A percentile compares a stretch with the other conserved stretches of the same genome.
Evolutionary conservation across 148 eudicot genomes (phyloP).

Genomic region (Silene conica): DNA sequence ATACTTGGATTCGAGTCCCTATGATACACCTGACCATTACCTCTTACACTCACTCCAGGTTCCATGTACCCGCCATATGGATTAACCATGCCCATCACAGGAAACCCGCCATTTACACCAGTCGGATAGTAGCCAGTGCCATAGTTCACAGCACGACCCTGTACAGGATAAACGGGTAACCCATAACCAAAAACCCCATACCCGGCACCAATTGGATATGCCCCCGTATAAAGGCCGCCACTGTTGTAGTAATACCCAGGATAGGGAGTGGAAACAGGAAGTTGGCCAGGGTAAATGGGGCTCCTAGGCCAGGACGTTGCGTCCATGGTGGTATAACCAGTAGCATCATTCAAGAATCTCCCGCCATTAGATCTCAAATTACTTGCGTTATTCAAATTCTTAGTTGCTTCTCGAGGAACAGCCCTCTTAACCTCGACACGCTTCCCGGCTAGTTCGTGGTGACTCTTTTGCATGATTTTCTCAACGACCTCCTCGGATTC

Average conservation of each 20-base stretch:
- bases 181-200: constrained; percentile 51
- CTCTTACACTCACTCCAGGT: constrained; percentile 17
- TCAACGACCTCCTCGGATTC: constrained; percentile 79
- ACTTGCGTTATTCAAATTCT: constrained; percentile 24
- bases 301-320: constrained; percentile 31
- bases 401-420: constrained; percentile 51
- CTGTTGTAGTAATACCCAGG: constrained; percentile 49
- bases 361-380: constrained; percentile 30
- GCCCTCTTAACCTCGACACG: constrained; percentile 83
- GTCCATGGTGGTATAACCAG: constrained; percentile 21
- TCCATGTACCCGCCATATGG: constrained; percentile 16
- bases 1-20: constrained; percentile 2
- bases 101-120: constrained; percentile 39
- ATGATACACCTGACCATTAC: constrained; percentile 16
- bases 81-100: constrained; percentile 29
- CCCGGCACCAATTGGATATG: constrained; percentile 33
- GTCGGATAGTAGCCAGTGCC: constrained; percentile 43
- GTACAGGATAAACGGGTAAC: constrained; percentile 32
- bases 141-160: constrained; percentile 36
- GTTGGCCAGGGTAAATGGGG: constrained; percentile 35
- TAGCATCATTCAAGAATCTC: constrained; percentile 23
- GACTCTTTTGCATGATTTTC: constrained; percentile 47
- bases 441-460: constrained; percentile 69
- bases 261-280: constrained; percentile 31
- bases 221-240: constrained; percentile 39